Evolutionary conservation across 179 eudicot genomes (phyloP), one percentile per base, ranked within the genome.

Genomic region (Vitellaria paradoxa): DNA sequence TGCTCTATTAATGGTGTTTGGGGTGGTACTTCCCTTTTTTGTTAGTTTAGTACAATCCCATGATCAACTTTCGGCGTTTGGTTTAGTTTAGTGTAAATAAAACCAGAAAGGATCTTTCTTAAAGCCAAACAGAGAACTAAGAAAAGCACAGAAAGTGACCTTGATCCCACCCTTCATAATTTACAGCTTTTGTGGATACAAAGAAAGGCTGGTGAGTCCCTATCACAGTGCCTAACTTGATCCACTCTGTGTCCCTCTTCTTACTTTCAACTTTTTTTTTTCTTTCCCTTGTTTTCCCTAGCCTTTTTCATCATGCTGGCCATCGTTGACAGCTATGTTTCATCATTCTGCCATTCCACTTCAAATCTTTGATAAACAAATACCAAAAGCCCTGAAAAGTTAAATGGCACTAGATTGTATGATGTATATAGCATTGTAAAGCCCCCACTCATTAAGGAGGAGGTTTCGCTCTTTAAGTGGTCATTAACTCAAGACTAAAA

Each of bases 311-410:
- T 63, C 77, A 75, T 75, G 77, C 47, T 63, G 55, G 40, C 77
- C 77, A 63, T 75, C 49, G 46, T 64, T 64, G 77, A 49, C 70
- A 74, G 70, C 77, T 74, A 61, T 24, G 60, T 75, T 64, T 63
- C 69, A 63, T 75, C 47, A 75, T 63, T 23, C 60, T 64, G 13
- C 69, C 46, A 21, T 24, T 9, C 15, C 40, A 23, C 42, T 70
- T 23, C 9, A 23, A 8, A 59, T 59, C 63, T 8, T 59, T 59
- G 21, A 18, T 59, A 59, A 59, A 59, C 23, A 18, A 59, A 18
- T 20, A 1, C 24, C 63, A 53, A 53, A 30, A 30, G 37, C 2
- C 37, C 37, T 30, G 1, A 30, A 30, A 30, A 30, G 37, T 30
- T 30, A 30, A 30, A 30, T 30, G 37, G 37, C 37, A 1, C 37